Base-by-base conservation (phyloP, 306 rosid genomes). In the Lithocarpus polystachyus region DNA sequence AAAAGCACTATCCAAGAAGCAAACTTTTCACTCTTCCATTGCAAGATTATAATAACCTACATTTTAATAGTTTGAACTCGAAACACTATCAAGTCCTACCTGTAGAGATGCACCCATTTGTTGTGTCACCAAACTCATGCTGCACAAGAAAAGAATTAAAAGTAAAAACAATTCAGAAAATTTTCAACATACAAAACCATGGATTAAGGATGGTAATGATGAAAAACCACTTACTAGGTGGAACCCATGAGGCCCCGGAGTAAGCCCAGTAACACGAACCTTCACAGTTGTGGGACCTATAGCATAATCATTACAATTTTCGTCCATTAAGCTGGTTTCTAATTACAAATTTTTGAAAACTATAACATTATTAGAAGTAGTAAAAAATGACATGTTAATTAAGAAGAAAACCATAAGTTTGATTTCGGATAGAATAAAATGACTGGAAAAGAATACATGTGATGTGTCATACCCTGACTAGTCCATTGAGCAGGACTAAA, bases 71-170 rank as follows among this genome's bases (percentile, higher is more conserved):
- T 55, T 31, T 56, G 68, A 71, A 56, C 48, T 57, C n/a, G 18
- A 68, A 79, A 84, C 12, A 68, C 53, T 54, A 82, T 51, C 54
- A 60, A 45, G 31, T 61, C 79, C 64, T 52, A 92, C 98, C 97
- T 1, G 98, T 92, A 23, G 98, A 94, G 9, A 94, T 94, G 85
- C 98, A 94, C 71, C 98, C 98, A 81, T 94, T 94, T 78, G 98
- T 94, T 48, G 98, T 94, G 86, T 94, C 98, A 76, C 98, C 98
- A 71, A 75, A 92, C 86, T 92, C 98, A 56, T 94, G 97, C 98
- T 94, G 82, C 86, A 84, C 57, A 68, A 75, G 65, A 78, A 80
- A 77, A 68, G 11, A 77, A 40, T 72, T 31, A 72, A 35, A 28
- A 24, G 8, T 19, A 18, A 69, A 24, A 48, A 83, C 61, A 29